Base-by-base conservation (phyloP, 257 asterid species). In the Solanum megistacrolobum region DNA sequence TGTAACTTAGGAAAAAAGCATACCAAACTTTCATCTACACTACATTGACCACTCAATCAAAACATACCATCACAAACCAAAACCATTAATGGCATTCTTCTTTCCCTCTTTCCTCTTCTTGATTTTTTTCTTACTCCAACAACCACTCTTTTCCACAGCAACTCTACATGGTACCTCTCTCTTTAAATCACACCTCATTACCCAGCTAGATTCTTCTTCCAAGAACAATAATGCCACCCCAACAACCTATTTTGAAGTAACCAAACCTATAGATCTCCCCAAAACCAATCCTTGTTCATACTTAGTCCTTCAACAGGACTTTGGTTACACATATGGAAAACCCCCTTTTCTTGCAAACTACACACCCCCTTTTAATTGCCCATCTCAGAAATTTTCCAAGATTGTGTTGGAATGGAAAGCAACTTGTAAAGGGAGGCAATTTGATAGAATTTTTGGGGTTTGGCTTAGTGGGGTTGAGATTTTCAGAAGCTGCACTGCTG, bases 391-490 rank as follows among this genome's bases (percentile, higher is more conserved):
- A 10, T 95, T 92, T 84, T 89, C 83, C 1, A 92, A 87, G 83
- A 88, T 95, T 92, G 98, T 96, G 23, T 83, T 96, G 32, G 97
- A 96, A 76, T 96, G 98, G 98, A 92, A 88, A 9, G 95, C 98
- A 3, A 86, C 98, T 0, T 83, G 93, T 92, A 90, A 92, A 84
- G 99, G 99, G 20, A 86, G 97, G 43, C 98, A 96, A 86, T 95
- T 95, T 88, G 99, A 96, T 83, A 79, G 99, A 11, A 96, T 95
- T 66, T 94, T 96, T 85, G 98, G 99, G 31, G 91, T 96, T 84
- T 96, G 99, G 99, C 89, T 96, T n/a, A 92, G 95, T 75, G 99
- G 99, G 86, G 98, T 93, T 60, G 99, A 96, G 95, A 78, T 96
- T 62, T 93, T 96, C 31, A 89, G 99, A 39, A 94, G 98, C 89